Evolutionary conservation across 768 basidiomycete genomes (phyloP), one percentile per base, ranked within the genome.

Genomic region (Suillus plorans): DNA sequence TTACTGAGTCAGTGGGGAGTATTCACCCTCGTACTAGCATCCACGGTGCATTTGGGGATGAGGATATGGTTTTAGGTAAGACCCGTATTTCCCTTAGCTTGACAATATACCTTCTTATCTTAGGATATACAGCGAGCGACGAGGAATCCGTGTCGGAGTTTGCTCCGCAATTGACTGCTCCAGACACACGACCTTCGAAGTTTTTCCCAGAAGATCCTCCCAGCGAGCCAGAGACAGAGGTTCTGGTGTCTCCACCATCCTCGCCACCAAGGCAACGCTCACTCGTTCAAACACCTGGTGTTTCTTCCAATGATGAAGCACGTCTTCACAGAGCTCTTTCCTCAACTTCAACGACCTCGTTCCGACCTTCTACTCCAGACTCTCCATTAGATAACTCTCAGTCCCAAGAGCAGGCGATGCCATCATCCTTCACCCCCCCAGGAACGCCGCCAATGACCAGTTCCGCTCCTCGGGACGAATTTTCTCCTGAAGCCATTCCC

Each of bases 51-150:
- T 52, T 61, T 64, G 60, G 60, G 13, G 68, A 63, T n/a, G 70
- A 71, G 45, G 69, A 74, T 9, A 56, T 66, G 22, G 42, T 68
- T 28, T 59, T 67, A 47, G 70, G 73, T 74, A 44, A 63, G 70
- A 63, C 36, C 37, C 64, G n/a, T 45, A 36, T 36, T 63, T 22
- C 12, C 45, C 44, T 28, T 20, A 20, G 16, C 45, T 64, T 13
- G n/a, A 41, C 20, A 14, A 65, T 62, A 31, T 63, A 16, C 18
- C 22, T 58, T 25, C 22, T 59, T 25, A 60, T 44, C 4, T 63
- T 28, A n/a, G 7, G 39, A 34, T 58, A 20, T 60, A 12, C 64
- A 82, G 82, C 67, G 50, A 81, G 80, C 59, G 82, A 82, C 50
- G 76, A 79, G 60, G 80, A 78, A 55, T 71, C 77, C 20, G 64